phyloP scores from a whole-genome alignment of 2,329 filamentous ascomycete genomes.

The Beauveria varroae region DNA sequence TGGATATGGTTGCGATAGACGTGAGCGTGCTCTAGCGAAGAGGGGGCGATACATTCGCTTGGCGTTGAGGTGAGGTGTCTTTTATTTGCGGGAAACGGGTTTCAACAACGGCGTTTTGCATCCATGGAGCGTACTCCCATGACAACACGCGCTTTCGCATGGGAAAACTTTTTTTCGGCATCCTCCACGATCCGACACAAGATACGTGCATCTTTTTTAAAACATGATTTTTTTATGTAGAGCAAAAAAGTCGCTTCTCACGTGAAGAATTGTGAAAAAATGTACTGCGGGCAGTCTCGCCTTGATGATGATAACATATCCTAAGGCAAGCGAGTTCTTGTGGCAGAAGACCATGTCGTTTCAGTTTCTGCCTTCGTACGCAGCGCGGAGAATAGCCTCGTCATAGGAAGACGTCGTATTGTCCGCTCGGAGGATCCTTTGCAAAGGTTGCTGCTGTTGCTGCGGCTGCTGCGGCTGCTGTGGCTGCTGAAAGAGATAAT shows the following conservation, averaged over 20 bases:
- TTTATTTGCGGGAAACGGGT: constrained; percentile 33
- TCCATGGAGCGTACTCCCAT: constrained; percentile 19
- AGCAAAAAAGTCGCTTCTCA: constrained; percentile 1
- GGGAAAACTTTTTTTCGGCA: constrained; percentile 19
- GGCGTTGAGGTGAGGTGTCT: constrained; percentile 33
- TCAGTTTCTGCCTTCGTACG: constrained; percentile 23
- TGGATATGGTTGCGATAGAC: constrained; percentile 11
- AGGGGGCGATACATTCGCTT: constrained; percentile 13
- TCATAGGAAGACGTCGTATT: constrained; percentile 28
- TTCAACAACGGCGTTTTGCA: constrained; percentile 47
- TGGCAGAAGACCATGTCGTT: background rate
- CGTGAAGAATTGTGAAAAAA: background rate
- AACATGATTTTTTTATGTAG: background rate
- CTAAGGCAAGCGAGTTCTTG: too few species aligned
- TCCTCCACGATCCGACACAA: constrained; percentile 35
- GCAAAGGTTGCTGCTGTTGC: constrained; percentile 13
- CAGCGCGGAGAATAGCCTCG: constrained; percentile 27
- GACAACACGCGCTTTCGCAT: constrained; percentile 1
- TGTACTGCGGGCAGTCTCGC: background rate
- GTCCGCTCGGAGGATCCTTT: constrained; percentile 24
- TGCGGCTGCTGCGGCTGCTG: constrained; percentile 5
- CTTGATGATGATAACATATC: background rate
- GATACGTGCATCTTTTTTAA: constrained; percentile 13
- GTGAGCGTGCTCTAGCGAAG: background rate
- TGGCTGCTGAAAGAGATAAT: background rate